Evolutionary conservation across 2,329 filamentous ascomycete genomes (phyloP).

Genomic region (Septoria petroselini): DNA sequence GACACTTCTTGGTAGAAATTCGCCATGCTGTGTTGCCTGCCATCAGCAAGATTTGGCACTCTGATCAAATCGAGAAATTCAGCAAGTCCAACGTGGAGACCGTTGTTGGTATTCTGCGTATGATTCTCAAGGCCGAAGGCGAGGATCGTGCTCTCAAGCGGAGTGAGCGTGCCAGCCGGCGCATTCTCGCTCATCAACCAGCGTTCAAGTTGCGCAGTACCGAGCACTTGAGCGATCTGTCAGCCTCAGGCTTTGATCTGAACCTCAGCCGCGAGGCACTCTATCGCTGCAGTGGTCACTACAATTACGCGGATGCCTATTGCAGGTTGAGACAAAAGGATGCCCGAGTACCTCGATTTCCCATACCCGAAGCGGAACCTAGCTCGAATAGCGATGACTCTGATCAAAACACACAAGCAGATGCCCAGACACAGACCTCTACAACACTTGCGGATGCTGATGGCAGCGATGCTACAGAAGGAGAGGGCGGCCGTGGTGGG

Average conservation of each 20-base stretch:
- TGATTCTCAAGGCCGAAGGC: constrained; percentile 71
- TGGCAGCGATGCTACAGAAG: constrained; percentile 1
- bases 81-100: constrained; percentile 72
- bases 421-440: constrained; percentile 36
- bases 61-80: constrained; percentile 75
- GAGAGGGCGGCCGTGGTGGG: background rate
- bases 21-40: constrained; percentile 75
- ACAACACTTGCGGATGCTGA: constrained; percentile 29
- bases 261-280: constrained; percentile 73
- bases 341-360: constrained; percentile 30
- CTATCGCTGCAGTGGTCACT: constrained; percentile 73
- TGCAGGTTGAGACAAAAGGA: constrained; percentile 52
- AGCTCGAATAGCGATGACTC: background rate
- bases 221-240: constrained; percentile 46
- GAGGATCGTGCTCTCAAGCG: constrained; percentile 65
- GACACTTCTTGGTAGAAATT: constrained; percentile 82
- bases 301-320: constrained; percentile 65
- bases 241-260: constrained; percentile 53
- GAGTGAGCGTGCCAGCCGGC: constrained; percentile 56
- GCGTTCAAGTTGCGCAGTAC: constrained; percentile 52
- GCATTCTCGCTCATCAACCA: constrained; percentile 48
- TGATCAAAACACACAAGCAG: constrained; percentile 3
- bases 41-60: constrained; percentile 78
- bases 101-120: constrained; percentile 78
- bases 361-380: constrained; percentile 30